Evolutionary conservation across 495 filamentous ascomycete species (phyloP).

Genomic region (Rusavskia elegans): DNA sequence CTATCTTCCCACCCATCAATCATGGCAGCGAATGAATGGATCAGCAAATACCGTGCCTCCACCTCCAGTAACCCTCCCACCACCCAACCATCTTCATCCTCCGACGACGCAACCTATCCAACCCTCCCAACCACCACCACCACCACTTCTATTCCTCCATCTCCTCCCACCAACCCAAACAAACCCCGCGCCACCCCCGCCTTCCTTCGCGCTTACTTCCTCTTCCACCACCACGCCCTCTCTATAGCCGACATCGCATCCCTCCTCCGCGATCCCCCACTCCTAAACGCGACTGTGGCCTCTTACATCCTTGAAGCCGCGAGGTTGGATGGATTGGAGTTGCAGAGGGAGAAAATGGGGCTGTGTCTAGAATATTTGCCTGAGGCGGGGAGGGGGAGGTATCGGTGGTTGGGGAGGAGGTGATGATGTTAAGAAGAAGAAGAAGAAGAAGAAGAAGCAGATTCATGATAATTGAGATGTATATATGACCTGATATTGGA

Average conservation of each 20-base stretch:
- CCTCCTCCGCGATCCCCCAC: constrained; percentile 37
- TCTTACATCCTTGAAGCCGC: constrained; percentile 32
- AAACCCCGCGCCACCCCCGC: constrained; percentile 10
- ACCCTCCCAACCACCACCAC: not conserved
- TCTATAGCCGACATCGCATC: constrained; percentile 27
- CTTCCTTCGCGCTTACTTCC: constrained; percentile 40
- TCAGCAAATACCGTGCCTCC: constrained; percentile 6
- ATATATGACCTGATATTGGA: too few species aligned
- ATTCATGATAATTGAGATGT: too few species aligned
- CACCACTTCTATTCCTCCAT: constrained; percentile 15
- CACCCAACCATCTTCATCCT: not conserved
- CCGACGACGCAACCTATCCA: not conserved
- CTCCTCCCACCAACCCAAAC: constrained; percentile 14
- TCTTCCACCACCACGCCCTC: constrained; percentile 38
- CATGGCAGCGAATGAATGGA: constrained; percentile 3
- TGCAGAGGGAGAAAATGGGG: not conserved
- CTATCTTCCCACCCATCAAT: not conserved
- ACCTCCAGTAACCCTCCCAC: not conserved
- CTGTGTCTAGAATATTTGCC: not conserved
- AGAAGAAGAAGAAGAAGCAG: too few species aligned
- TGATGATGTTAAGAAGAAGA: not conserved
- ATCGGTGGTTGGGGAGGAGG: not conserved
- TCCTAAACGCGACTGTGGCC: constrained; percentile 31
- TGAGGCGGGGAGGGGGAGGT: not conserved
- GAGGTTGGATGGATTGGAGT: constrained; percentile 12